These are phyloP conservation scores for Galerina marginata DNA, from an alignment of 768 basidiomycete species.

Conservation along the genomic window DNA sequence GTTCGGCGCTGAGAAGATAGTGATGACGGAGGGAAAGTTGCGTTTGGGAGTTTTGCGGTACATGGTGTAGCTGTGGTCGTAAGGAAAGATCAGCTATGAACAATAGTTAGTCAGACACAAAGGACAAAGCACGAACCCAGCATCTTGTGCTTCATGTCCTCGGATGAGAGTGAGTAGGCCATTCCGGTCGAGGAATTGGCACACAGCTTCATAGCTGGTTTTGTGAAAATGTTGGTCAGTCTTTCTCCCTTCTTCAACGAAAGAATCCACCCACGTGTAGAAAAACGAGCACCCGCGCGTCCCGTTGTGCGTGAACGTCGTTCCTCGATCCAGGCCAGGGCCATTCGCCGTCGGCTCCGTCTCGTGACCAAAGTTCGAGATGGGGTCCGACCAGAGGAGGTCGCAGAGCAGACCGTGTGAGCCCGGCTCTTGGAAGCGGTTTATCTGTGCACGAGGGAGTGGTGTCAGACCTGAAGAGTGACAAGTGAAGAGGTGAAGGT, in stretches of 20 bases:
- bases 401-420: slow-evolving; percentile 93
- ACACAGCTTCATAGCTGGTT: slow-evolving; percentile 79
- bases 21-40: slow-evolving; percentile 96
- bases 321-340: slow-evolving; percentile 59
- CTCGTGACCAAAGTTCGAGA: slow-evolving; percentile 88
- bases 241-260: background rate
- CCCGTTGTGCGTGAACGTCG: slow-evolving; percentile 78
- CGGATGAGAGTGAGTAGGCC: slow-evolving; percentile 91
- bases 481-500: no score
- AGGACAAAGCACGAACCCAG: slow-evolving; percentile 62
- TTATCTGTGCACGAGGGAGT: slow-evolving; percentile 55
- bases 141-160: slow-evolving; percentile 97
- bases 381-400: slow-evolving; percentile 94
- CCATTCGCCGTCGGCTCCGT: slow-evolving; percentile 55
- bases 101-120: background rate
- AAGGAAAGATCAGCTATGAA: slow-evolving; percentile 1
- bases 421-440: slow-evolving; percentile 94
- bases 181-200: slow-evolving; percentile 93
- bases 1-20: slow-evolving; percentile 96
- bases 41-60: slow-evolving; percentile 93
- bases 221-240: background rate
- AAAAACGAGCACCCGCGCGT: slow-evolving; percentile 92
- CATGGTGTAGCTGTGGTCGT: slow-evolving; percentile 76
- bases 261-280: slow-evolving; percentile 72
- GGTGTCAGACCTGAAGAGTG: background rate